Base-by-base conservation (phyloP, 2,329 filamentous ascomycete genomes). In the Truncatella angustata region DNA sequence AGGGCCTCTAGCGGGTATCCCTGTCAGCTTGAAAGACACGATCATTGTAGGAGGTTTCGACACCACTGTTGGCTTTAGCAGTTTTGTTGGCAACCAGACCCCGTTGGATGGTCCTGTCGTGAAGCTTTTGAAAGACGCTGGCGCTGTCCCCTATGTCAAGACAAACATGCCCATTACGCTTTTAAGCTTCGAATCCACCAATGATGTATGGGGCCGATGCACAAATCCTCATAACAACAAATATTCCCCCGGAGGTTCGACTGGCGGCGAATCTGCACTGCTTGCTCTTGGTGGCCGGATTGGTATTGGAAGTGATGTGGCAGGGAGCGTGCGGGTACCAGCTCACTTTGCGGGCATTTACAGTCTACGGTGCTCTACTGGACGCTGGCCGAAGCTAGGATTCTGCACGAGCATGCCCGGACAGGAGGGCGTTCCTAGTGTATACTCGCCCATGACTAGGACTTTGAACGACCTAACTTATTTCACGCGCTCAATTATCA, bases 311-410 rank as follows among this genome's bases (percentile, higher is more conserved):
- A 92, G 88, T 44, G 92, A 96, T 68, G 91, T 97, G 14, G 92
- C 91, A 12, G 92, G 93, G 26, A 94, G 89, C 14, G 91, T 97
- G 4, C 82, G 92, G 49, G 86, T 82, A 2, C 93, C 92, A 0
- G 93, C 92, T 4, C 91, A 96, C 61, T 97, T 91, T 74, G 88
- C 88, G 2, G 92, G 92, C 7, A 90, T 93, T 66, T 97, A 96
- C 70, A 87, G 88, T 16, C 73, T 97, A 21, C 84, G 89, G 32
- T 96, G 92, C 71, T 92, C 89, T 3, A 95, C 90, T 1, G 92
- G 93, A 2, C 81, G 92, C 45, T 97, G 92, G 91, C 90, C 91
- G 1, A 96, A 95, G 69, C 79, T 83, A 37, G 91, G 91, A 9
- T 85, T 91, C 66, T 82, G 82, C 55, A 96, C 92, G 0, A 92